Evolutionary conservation across 495 filamentous ascomycete genomes (phyloP), one percentile per base, ranked within the genome.

Genomic region (Friedmanniomyces endolithicus): DNA sequence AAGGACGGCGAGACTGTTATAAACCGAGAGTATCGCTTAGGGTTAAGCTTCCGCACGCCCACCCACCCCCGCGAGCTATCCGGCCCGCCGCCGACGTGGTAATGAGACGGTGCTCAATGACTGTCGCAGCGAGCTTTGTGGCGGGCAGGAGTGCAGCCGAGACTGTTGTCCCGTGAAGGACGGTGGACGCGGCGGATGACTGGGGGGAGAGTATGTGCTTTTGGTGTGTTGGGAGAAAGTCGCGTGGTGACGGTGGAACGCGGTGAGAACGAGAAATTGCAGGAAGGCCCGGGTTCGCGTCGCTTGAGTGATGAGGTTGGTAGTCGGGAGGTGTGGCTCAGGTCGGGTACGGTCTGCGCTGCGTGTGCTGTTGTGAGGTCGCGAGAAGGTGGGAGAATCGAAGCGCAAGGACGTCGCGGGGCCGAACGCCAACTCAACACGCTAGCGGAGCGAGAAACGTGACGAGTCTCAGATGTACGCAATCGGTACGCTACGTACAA

Each of bases 141-240:
- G 12, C 41, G 24, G 16, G 31, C 33, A 55, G 23, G 27, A 55
- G 52, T 27, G 52, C 52, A 25, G 52, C 52, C 44, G 24, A 17
- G 33, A 41, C 52, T 25, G 44, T 49, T 34, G 33, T 49, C 52
- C 44, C 40, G 48, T 12, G 50, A 57, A 53, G 47, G 54, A 50
- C 35, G 49, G 29, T 44, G 54, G 50, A 40, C 20, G 24, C 3
- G 19, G 47, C 12, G 54, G 53, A 48, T 24, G 50, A 52, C 59
- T 53, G 40, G 51, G 55, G 53, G 59, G 50, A 49, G 55, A 52
- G 59, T 62, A 47, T 62, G 55, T 58, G 59, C 59, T 62, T 48
- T 45, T 54, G 54, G 43, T 49, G 23, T 50, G 23, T 57, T 1
- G 34, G 41, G 37, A 53, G 46, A 61, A 44, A 48, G 23, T 22